phyloP scores from a whole-genome alignment of 345 rosid species.

The Acer campestre region DNA sequence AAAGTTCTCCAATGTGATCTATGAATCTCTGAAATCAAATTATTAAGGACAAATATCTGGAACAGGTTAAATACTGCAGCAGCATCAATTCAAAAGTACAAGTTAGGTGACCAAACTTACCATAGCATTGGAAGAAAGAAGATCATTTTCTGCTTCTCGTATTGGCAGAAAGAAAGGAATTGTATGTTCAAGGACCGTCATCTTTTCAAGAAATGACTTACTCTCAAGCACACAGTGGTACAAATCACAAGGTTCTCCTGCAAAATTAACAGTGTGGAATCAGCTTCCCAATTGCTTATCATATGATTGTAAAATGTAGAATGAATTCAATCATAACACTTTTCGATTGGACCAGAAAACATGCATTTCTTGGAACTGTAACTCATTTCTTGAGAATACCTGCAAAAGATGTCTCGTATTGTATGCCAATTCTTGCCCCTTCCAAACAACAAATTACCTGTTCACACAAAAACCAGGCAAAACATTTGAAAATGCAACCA shows the following conservation, averaged over 20 bases:
- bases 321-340: neutral
- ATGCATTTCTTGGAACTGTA: neutral
- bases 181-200: slow-evolving; percentile 93
- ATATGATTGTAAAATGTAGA: neutral
- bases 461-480: slow-evolving; percentile 17
- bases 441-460: slow-evolving; percentile 90
- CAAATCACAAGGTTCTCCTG: slow-evolving; percentile 86
- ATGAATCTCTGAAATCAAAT: slow-evolving; percentile 77
- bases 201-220: slow-evolving; percentile 92
- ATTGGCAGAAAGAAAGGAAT: slow-evolving; percentile 92
- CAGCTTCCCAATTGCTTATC: slow-evolving; percentile 18
- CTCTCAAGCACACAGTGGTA: slow-evolving; percentile 92
- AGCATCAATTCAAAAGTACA: slow-evolving; percentile 18
- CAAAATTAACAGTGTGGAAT: slow-evolving; percentile 16
- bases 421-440: slow-evolving; percentile 92
- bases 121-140: slow-evolving; percentile 87
- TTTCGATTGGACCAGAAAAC: neutral
- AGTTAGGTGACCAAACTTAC: slow-evolving; percentile 47
- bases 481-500: slow-evolving; percentile 13
- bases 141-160: slow-evolving; percentile 87
- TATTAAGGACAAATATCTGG: slow-evolving; percentile 19
- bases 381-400: slow-evolving; percentile 36
- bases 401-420: slow-evolving; percentile 90
- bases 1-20: slow-evolving; percentile 78
- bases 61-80: neutral